Evolutionary conservation across 176 grass and related monocot genomes (phyloP).

Genomic region (Avena sativa): DNA sequence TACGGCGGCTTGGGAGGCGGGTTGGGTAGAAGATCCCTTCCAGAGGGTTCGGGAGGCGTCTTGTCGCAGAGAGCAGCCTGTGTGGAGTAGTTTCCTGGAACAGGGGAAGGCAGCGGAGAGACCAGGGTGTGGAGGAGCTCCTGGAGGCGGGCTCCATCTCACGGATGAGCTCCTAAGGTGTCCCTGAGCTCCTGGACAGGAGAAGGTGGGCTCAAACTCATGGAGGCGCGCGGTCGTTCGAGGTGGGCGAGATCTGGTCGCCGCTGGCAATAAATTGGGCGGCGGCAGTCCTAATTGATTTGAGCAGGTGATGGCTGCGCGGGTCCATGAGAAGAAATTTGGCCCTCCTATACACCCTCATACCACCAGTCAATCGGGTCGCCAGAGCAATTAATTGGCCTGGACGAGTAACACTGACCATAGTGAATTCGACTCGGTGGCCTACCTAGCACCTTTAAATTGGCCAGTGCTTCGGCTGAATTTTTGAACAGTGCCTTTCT

Average conservation of each 20-base stretch:
- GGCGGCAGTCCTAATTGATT: not conserved
- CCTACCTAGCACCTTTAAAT: not conserved
- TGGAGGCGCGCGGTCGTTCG: not conserved
- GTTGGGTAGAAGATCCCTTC: not conserved
- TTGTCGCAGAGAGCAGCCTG: not conserved
- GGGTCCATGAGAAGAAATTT: not conserved
- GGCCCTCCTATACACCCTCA: not conserved
- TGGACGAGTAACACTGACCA: not conserved
- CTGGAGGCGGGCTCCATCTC: not conserved
- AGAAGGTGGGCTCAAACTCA: not conserved
- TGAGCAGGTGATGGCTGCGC: not conserved
- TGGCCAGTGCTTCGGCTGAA: not conserved
- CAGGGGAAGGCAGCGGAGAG: not conserved
- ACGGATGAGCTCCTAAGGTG: not conserved
- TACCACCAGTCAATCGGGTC: not conserved
- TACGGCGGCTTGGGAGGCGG: not conserved
- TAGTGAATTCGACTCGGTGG: not conserved
- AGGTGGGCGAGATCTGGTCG: not conserved
- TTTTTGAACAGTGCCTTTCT: not conserved
- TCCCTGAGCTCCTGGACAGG: not conserved
- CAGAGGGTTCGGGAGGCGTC: not conserved
- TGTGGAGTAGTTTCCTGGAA: not conserved
- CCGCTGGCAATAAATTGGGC: not conserved
- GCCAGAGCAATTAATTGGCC: not conserved
- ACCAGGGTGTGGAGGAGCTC: not conserved